These are phyloP conservation scores for Eleusine indica DNA, from an alignment of 176 grass and related monocot genomes.

Conservation along the genomic window DNA sequence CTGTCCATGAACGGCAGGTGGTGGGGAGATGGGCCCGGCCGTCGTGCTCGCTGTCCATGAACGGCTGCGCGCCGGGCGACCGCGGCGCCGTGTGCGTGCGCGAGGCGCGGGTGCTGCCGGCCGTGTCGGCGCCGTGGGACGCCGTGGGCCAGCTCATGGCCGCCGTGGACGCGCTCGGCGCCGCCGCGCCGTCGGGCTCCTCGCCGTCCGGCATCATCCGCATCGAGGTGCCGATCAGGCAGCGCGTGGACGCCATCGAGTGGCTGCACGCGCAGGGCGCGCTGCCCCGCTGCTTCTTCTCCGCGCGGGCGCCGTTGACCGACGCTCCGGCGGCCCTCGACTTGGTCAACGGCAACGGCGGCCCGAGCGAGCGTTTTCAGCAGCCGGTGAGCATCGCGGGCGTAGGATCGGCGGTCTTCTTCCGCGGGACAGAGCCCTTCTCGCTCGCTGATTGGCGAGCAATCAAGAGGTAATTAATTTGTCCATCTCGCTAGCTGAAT, in stretches of 20 bases:
- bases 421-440: slow-evolving; percentile 62
- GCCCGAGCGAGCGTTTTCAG: background rate
- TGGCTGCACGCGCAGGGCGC: slow-evolving; percentile 78
- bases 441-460: slow-evolving; percentile 70
- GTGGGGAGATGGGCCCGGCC: slow-evolving; percentile 30
- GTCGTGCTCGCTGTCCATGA: slow-evolving; percentile 71
- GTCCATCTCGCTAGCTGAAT: background rate
- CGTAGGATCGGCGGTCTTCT: slow-evolving; percentile 81
- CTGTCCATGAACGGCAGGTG: background rate
- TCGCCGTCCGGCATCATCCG: slow-evolving; percentile 81
- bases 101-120: slow-evolving; percentile 57
- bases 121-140: slow-evolving; percentile 43
- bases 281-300: slow-evolving; percentile 84
- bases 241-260: slow-evolving; percentile 71
- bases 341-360: background rate
- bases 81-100: slow-evolving; percentile 41
- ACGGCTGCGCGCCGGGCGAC: slow-evolving; percentile 53
- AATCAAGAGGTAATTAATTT: slow-evolving; percentile 64
- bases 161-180: slow-evolving; percentile 45
- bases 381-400: slow-evolving; percentile 73
- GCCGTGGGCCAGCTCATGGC: slow-evolving; percentile 65
- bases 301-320: slow-evolving; percentile 45
- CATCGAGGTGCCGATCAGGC: slow-evolving; percentile 80
- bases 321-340: background rate
- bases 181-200: slow-evolving; percentile 26